A percentile compares a stretch with the other conserved stretches of the same genome.
Conservation (phyloP, 768 basidiomycete genomes). For the Pulveroboletus sp. region DNA sequence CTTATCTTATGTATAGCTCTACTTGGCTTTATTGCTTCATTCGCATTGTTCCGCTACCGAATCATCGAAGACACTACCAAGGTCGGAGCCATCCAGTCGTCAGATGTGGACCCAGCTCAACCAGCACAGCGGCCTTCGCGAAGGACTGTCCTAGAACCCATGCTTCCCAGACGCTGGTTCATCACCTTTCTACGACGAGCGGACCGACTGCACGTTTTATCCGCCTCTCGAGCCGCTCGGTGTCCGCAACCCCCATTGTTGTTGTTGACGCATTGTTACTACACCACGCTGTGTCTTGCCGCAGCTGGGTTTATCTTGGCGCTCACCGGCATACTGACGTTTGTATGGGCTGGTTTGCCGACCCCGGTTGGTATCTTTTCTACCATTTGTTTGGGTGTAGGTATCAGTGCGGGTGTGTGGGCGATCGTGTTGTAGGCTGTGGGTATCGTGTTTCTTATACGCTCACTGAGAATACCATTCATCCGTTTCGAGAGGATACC, state of each 20-base stretch:
- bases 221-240: neutral
- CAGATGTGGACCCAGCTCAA: constrained; percentile 3
- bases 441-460: neutral
- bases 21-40: constrained; percentile 28
- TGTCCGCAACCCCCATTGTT: constrained; percentile 11
- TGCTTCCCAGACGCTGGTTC: constrained; percentile 7
- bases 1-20: constrained; percentile 17
- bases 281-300: constrained; percentile 24
- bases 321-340: constrained; percentile 25
- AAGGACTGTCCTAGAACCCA: constrained; percentile 15
- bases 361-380: constrained; percentile 26
- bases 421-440: constrained; percentile 20
- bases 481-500: no score
- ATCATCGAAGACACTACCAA: constrained; percentile 20
- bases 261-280: constrained; percentile 25
- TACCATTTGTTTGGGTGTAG: constrained; percentile 24
- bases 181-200: neutral
- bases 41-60: constrained; percentile 27
- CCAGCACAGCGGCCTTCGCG: constrained; percentile 3
- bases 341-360: constrained; percentile 24
- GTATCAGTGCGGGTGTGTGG: constrained; percentile 20
- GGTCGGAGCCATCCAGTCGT: constrained; percentile 3
- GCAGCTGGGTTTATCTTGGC: constrained; percentile 24
- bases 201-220: neutral
- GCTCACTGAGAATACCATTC: neutral